These are phyloP conservation scores for Jatropha curcas DNA, from an alignment of 345 rosid genomes.

Conservation along the genomic window DNA sequence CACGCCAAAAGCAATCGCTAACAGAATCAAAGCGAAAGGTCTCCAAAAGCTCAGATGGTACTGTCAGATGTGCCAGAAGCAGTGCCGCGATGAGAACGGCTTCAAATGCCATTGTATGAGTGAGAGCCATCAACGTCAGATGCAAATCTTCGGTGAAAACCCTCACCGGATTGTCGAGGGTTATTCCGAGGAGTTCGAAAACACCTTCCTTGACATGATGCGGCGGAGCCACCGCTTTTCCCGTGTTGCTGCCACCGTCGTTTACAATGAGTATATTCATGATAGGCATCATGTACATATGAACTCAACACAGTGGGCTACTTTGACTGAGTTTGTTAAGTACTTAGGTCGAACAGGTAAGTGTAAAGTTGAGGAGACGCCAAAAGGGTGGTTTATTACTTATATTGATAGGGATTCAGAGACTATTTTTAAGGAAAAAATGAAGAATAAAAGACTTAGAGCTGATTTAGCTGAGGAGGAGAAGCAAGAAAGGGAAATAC, in stretches of 20 bases:
- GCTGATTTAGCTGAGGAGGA: slow-evolving; percentile 88
- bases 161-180: slow-evolving; percentile 77
- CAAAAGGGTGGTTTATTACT: slow-evolving; percentile 97
- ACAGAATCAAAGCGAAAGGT: slow-evolving; percentile 90
- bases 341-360: slow-evolving; percentile 74
- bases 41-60: slow-evolving; percentile 98
- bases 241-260: slow-evolving; percentile 92
- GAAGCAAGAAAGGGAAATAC: slow-evolving; percentile 81
- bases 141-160: slow-evolving; percentile 84
- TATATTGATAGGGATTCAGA: slow-evolving; percentile 85
- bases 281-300: slow-evolving; percentile 90
- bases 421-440: slow-evolving; percentile 75
- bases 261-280: slow-evolving; percentile 86
- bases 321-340: slow-evolving; percentile 87
- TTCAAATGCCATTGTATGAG: slow-evolving; percentile 99
- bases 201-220: slow-evolving; percentile 71
- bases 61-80: slow-evolving; percentile 98
- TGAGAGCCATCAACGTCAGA: slow-evolving; percentile 95
- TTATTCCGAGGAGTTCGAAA: slow-evolving; percentile 87
- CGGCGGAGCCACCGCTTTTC: slow-evolving; percentile 83
- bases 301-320: slow-evolving; percentile 92
- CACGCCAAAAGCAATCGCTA: slow-evolving; percentile 89
- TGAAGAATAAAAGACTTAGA: slow-evolving; percentile 78
- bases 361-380: slow-evolving; percentile 95
- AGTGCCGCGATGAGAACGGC: slow-evolving; percentile 95